Evolutionary conservation across 2,329 filamentous ascomycete species (phyloP).

Genomic region (Penicillium capsulatum): DNA sequence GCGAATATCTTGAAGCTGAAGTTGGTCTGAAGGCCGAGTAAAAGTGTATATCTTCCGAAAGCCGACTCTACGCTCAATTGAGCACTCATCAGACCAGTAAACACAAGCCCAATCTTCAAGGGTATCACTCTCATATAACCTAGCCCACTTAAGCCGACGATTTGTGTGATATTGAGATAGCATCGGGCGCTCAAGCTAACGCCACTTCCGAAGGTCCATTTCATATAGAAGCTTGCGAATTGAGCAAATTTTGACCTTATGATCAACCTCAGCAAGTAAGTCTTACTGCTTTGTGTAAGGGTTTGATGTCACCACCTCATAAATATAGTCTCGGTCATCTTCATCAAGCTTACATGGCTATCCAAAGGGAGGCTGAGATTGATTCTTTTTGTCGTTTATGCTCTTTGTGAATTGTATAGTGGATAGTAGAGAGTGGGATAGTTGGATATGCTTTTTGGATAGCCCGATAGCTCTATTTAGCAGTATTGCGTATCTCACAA

Average conservation of each 20-base stretch:
- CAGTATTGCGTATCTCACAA: too few relatives aligned
- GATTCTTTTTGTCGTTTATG: background rate
- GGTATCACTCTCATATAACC: conserved; percentile 3
- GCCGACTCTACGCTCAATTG: conserved; percentile 6
- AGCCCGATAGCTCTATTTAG: too few relatives aligned
- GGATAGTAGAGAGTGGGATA: background rate
- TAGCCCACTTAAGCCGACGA: conserved; percentile 3
- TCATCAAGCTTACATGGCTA: background rate
- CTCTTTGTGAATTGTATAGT: background rate
- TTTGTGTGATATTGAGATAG: background rate
- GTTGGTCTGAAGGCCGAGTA: conserved; percentile 3
- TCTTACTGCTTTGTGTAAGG: background rate
- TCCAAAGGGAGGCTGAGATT: background rate
- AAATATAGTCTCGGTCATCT: background rate
- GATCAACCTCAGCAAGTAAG: background rate
- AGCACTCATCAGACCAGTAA: conserved; percentile 13
- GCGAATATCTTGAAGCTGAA: conserved; percentile 6
- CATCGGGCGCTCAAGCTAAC: background rate
- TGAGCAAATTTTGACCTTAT: background rate
- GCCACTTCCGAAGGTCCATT: background rate
- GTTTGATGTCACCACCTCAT: background rate
- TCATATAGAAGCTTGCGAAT: background rate
- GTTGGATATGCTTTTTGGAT: too few relatives aligned
- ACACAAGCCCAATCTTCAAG: conserved; percentile 7
- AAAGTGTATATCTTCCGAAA: conserved; percentile 9